Conservation (phyloP, 225 moss, liverwort and hornwort genomes). For the Ulota crispa region DNA sequence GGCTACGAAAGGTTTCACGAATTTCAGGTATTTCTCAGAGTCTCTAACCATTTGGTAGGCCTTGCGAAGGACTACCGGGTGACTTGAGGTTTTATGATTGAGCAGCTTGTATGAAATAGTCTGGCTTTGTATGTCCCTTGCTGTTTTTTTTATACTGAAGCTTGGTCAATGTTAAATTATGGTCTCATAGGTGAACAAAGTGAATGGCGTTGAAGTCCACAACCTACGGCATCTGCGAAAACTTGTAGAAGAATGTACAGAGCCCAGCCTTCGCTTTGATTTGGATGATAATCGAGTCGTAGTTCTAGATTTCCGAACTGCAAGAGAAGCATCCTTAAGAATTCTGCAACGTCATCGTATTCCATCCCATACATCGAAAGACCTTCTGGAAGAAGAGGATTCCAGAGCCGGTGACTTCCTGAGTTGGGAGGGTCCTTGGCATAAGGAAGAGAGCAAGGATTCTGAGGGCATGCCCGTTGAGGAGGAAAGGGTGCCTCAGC, state of each 20-base stretch:
- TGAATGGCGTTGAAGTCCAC: constrained; percentile 79
- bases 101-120: not conserved
- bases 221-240: constrained; percentile 79
- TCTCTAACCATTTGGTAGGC: not conserved
- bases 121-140: not conserved
- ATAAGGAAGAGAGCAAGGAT: constrained; percentile 36
- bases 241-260: constrained; percentile 73
- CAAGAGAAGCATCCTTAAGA: constrained; percentile 72
- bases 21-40: constrained; percentile 62
- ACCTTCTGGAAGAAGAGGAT: constrained; percentile 65
- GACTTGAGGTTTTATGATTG: not conserved
- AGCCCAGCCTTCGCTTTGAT: constrained; percentile 56
- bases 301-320: constrained; percentile 75
- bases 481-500: constrained; percentile 36
- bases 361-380: constrained; percentile 72
- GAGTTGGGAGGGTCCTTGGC: constrained; percentile 58
- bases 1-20: constrained; percentile 95
- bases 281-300: constrained; percentile 48
- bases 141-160: constrained; percentile 9
- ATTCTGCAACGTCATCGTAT: constrained; percentile 89
- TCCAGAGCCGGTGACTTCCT: constrained; percentile 35
- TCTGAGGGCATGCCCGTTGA: constrained; percentile 38
- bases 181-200: constrained; percentile 71
- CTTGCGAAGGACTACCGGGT: not conserved
- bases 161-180: not conserved